A percentile compares a stretch with the other conserved stretches of the same genome.
phyloP scores from a whole-genome alignment of 352 stramenopile species.

The Aphanomyces astaci region DNA sequence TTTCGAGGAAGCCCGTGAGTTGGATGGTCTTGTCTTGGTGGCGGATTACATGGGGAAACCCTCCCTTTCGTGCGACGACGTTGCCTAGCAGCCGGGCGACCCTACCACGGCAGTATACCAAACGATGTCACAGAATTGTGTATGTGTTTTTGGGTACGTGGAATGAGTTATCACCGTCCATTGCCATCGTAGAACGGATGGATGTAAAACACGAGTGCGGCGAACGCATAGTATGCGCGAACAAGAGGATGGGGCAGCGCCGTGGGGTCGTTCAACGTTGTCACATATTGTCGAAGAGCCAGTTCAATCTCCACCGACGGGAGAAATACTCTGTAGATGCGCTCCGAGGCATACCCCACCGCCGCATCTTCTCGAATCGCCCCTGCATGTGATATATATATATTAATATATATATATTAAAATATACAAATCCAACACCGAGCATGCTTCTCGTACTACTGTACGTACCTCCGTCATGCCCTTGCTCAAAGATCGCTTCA shows the following conservation, averaged over 20 bases:
- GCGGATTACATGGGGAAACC: conserved; percentile 49
- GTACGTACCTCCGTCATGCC: background rate
- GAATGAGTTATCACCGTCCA: conserved; percentile 33
- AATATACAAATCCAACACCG: background rate
- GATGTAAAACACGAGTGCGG: conserved; percentile 75
- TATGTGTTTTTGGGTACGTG: no score
- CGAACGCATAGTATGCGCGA: conserved; percentile 69
- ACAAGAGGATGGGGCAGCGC: conserved; percentile 47
- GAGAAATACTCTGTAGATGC: conserved; percentile 76
- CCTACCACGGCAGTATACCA: background rate
- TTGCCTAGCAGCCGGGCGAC: conserved; percentile 62
- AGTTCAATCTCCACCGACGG: conserved; percentile 48
- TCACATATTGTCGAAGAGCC: conserved; percentile 38
- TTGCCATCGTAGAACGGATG: conserved; percentile 83
- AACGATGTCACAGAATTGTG: background rate
- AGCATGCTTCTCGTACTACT: no score
- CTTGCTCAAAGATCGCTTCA: conserved; percentile 36
- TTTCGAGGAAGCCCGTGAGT: conserved; percentile 62
- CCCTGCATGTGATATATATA: conserved; percentile 23
- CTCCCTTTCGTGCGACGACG: conserved; percentile 61
- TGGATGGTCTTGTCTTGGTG: conserved; percentile 78
- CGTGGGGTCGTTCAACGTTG: conserved; percentile 36
- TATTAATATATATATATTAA: background rate
- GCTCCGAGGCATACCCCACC: conserved; percentile 64
- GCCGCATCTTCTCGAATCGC: conserved; percentile 47